Evolutionary conservation across 2,329 filamentous ascomycete genomes (phyloP).

Genomic region (Allantophomopsis lycopodina): DNA sequence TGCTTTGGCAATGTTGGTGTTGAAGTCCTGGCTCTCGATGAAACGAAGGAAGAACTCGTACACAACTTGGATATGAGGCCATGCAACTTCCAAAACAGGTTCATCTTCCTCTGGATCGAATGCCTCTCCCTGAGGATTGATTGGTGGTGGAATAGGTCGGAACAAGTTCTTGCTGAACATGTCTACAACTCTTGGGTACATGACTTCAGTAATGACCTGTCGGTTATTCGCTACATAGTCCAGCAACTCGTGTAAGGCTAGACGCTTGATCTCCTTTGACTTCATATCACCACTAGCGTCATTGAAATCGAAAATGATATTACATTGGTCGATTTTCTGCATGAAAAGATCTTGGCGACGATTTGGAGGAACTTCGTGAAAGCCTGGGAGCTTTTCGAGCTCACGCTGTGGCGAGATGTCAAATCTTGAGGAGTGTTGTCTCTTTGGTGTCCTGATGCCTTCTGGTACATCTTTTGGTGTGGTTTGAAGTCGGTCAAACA

Average conservation of each 20-base stretch:
- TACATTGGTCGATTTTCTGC: conserved; percentile 99
- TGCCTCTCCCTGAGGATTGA: conserved; percentile 95
- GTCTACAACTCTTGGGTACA: conserved; percentile 96
- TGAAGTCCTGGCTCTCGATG: conserved; percentile 99
- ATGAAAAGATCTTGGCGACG: conserved; percentile 94
- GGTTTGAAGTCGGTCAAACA: conserved; percentile 80
- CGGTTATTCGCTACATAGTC: conserved; percentile 98
- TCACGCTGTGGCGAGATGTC: conserved; percentile 96
- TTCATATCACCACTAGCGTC: conserved; percentile 98
- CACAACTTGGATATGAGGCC: conserved; percentile 98
- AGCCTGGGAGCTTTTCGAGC: conserved; percentile 91
- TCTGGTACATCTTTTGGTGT: conserved; percentile 95
- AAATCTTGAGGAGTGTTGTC: conserved; percentile 94
- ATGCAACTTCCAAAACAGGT: conserved; percentile 92
- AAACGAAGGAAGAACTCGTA: conserved; percentile 99
- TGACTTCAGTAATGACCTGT: conserved; percentile 95
- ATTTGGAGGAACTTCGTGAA: conserved; percentile 94
- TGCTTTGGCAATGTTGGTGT: conserved; percentile 97
- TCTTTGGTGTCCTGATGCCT: conserved; percentile 85
- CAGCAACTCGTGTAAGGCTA: conserved; percentile 88
- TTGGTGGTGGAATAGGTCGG: conserved; percentile 87
- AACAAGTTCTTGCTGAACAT: conserved; percentile 99
- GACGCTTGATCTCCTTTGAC: conserved; percentile 96
- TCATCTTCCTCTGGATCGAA: conserved; percentile 99
- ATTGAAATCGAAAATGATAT: conserved; percentile 99